Percentiles rank a stretch among this genome's conserved stretches.
Evolutionary conservation across 805 yeast species (phyloP).

Genomic region (Blastobotrys chiropterorum): DNA sequence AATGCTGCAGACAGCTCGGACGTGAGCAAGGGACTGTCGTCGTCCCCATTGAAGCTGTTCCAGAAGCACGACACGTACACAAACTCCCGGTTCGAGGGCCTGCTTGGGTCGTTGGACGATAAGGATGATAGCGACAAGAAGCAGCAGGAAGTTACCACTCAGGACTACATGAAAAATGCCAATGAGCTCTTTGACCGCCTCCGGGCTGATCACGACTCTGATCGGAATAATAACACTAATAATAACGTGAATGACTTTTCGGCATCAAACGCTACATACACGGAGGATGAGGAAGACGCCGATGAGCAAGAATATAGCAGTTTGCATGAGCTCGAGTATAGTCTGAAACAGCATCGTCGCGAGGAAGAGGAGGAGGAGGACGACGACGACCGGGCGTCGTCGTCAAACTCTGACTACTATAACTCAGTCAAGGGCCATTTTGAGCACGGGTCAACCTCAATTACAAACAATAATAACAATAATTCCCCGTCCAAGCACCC

Average conservation of each 20-base stretch:
- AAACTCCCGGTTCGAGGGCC: slow-evolving; percentile 21
- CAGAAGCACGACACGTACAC: slow-evolving; percentile 26
- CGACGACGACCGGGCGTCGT: background rate
- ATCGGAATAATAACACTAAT: slow-evolving; percentile 4
- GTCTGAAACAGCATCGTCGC: slow-evolving; percentile 6
- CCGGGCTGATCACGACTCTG: slow-evolving; percentile 6
- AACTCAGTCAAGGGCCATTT: slow-evolving; percentile 10
- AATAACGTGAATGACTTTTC: slow-evolving; percentile 12
- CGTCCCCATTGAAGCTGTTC: slow-evolving; percentile 23
- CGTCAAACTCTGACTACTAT: slow-evolving; percentile 3
- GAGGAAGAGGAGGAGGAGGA: background rate
- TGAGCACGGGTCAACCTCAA: slow-evolving; percentile 4
- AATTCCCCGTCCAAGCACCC: background rate
- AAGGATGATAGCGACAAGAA: background rate
- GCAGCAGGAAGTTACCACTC: background rate
- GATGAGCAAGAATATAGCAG: slow-evolving; percentile 3
- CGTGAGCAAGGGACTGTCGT: background rate
- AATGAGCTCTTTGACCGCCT: slow-evolving; percentile 23
- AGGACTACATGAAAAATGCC: slow-evolving; percentile 25
- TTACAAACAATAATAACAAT: background rate
- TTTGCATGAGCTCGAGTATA: slow-evolving; percentile 3
- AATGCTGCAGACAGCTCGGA: background rate
- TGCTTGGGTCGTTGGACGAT: slow-evolving; percentile 16
- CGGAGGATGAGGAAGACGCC: slow-evolving; percentile 6
- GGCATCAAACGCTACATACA: slow-evolving; percentile 2